Conservation (phyloP, 2,329 filamentous ascomycete genomes). For the Botrytis porri region DNA sequence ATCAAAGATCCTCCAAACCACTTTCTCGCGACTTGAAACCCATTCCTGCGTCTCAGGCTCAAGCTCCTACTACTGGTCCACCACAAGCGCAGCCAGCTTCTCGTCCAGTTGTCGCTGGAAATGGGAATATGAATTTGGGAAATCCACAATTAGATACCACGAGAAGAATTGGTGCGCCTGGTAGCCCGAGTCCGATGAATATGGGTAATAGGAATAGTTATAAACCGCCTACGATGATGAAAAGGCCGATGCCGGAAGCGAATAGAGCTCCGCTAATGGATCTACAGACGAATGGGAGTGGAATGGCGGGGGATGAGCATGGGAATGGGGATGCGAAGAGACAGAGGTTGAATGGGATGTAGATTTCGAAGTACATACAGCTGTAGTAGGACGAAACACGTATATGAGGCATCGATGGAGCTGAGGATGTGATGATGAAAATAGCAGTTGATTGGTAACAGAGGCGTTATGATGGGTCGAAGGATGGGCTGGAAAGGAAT, state of each 20-base stretch:
- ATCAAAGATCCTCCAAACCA: conserved; percentile 73
- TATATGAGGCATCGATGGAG: neutral
- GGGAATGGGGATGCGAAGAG: conserved; percentile 36
- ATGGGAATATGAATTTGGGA: neutral
- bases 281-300: conserved; percentile 37
- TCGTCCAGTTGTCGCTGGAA: neutral
- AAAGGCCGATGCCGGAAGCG: conserved; percentile 30
- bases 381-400: neutral
- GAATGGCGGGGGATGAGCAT: conserved; percentile 20
- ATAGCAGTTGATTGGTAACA: neutral
- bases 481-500: neutral
- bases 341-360: conserved; percentile 33
- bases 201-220: conserved; percentile 58
- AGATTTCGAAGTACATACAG: neutral
- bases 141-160: conserved; percentile 42
- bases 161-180: conserved; percentile 59
- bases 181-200: conserved; percentile 47
- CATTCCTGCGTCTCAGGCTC: conserved; percentile 40
- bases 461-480: conserved; percentile 9
- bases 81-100: conserved; percentile 35
- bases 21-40: conserved; percentile 58
- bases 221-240: conserved; percentile 57
- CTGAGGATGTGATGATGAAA: neutral
- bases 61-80: conserved; percentile 27
- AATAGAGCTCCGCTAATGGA: conserved; percentile 33